These are phyloP conservation scores for Chlamydomonas schloesseri DNA, from an alignment of 139 green algal species.

Conservation along the genomic window DNA sequence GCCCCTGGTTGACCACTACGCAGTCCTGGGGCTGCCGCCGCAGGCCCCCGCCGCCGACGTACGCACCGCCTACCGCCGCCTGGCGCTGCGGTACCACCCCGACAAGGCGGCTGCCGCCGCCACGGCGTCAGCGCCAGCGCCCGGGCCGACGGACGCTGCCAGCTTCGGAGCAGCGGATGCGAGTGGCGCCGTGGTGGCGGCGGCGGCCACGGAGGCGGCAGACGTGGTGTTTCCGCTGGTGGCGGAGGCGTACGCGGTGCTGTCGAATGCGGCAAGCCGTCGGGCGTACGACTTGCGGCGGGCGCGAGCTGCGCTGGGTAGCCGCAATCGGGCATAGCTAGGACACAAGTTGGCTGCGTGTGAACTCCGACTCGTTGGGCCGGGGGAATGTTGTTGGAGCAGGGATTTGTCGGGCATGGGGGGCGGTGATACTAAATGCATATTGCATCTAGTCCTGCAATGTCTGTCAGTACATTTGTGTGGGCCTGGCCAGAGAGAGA, in stretches of 20 bases:
- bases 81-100: constrained; percentile 71
- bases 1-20: constrained; percentile 60
- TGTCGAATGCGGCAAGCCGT: constrained; percentile 55
- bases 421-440: no score
- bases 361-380: no score
- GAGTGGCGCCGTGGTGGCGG: no score
- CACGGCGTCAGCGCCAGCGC: neutral
- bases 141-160: no score
- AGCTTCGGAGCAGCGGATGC: no score
- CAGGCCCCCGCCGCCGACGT: constrained; percentile 52
- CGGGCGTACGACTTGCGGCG: constrained; percentile 45
- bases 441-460: no score
- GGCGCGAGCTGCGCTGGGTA: neutral
- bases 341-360: no score
- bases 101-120: constrained; percentile 57
- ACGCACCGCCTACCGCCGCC: constrained; percentile 56
- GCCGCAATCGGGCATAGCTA: no score
- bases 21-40: constrained; percentile 57
- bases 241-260: constrained; percentile 58
- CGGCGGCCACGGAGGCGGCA: constrained; percentile 48
- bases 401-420: no score
- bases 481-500: no score
- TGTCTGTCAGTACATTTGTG: no score
- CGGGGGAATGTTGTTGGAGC: no score
- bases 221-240: constrained; percentile 65